These are phyloP conservation scores for Parastagonospora nodorum DNA, from an alignment of 2,329 filamentous ascomycete species.

Conservation along the genomic window DNA sequence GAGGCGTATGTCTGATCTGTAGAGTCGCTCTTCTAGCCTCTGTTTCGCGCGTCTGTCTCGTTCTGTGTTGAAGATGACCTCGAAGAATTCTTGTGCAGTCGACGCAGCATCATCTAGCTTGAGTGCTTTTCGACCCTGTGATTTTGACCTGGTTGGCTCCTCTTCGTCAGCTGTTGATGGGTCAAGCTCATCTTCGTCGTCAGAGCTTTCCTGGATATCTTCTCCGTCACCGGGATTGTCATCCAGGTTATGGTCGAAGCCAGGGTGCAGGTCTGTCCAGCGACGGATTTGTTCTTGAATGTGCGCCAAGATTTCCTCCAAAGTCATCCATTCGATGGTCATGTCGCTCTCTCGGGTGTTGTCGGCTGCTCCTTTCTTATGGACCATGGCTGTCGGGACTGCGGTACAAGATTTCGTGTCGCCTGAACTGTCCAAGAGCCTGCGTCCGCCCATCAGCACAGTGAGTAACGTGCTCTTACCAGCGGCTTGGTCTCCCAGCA, in stretches of 20 bases:
- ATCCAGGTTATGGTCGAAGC: too few species aligned
- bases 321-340: too few species aligned
- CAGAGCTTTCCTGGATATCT: too few species aligned
- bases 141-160: too few species aligned
- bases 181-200: too few species aligned
- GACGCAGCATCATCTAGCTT: not conserved
- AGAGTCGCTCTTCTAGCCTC: constrained; percentile 2
- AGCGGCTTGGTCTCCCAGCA: constrained; percentile 16
- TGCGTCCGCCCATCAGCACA: constrained; percentile 11
- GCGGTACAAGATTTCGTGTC: constrained; percentile 11
- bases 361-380: too few species aligned
- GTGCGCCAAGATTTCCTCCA: too few species aligned
- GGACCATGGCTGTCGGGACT: constrained; percentile 8
- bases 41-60: not conserved
- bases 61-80: constrained; percentile 11
- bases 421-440: constrained; percentile 7
- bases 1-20: constrained; percentile 2
- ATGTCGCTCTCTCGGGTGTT: too few species aligned
- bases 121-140: not conserved
- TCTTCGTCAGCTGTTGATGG: too few species aligned
- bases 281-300: too few species aligned
- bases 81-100: constrained; percentile 16
- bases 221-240: too few species aligned
- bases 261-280: too few species aligned
- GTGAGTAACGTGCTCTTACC: constrained; percentile 18